These are phyloP conservation scores for Candida bentonensis DNA, from an alignment of 805 yeast genomes.

Conservation along the genomic window DNA sequence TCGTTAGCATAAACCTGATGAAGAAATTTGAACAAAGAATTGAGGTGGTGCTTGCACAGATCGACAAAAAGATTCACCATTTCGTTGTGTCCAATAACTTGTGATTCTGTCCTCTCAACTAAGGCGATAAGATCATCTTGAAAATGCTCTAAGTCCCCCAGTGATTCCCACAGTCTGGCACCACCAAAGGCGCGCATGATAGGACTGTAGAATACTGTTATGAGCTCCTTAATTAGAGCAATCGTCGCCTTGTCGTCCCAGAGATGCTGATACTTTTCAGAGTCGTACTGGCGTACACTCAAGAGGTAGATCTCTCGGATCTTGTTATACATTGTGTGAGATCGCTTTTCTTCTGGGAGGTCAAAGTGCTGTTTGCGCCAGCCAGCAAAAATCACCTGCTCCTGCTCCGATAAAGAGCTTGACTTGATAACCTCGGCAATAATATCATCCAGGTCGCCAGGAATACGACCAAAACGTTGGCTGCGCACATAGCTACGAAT, in stretches of 20 bases:
- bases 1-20: constrained; percentile 77
- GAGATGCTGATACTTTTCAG: constrained; percentile 53
- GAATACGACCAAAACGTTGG: not conserved
- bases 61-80: constrained; percentile 53
- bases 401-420: constrained; percentile 12
- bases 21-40: constrained; percentile 56
- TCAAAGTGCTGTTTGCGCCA: constrained; percentile 4
- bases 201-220: constrained; percentile 63
- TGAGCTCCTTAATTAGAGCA: constrained; percentile 55
- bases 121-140: constrained; percentile 50
- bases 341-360: constrained; percentile 6
- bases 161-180: constrained; percentile 51
- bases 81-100: constrained; percentile 39
- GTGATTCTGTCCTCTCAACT: constrained; percentile 37
- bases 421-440: constrained; percentile 18
- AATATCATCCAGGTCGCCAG: constrained; percentile 8
- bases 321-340: constrained; percentile 31
- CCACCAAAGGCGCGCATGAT: constrained; percentile 52
- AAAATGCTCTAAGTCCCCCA: constrained; percentile 50
- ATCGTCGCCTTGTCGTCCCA: constrained; percentile 82
- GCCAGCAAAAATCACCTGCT: constrained; percentile 10
- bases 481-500: constrained; percentile 12
- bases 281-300: constrained; percentile 58
- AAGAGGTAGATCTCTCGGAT: constrained; percentile 50
- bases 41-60: constrained; percentile 59